These are phyloP conservation scores for Hippophae gyantsensis DNA, from an alignment of 306 rosid genomes.

Conservation along the genomic window DNA sequence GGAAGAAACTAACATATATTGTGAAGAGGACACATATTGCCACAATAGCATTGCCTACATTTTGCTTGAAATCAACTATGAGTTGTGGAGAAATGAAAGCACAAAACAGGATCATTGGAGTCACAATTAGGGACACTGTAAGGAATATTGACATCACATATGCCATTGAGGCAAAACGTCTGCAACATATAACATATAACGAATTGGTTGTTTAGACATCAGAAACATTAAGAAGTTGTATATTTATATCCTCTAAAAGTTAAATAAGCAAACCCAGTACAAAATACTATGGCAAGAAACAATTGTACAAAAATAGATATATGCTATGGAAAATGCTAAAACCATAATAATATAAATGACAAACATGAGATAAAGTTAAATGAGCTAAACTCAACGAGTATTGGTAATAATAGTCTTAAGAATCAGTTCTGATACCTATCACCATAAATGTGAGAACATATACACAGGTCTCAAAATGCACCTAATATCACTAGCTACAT, in stretches of 20 bases:
- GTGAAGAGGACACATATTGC: constrained; percentile 12
- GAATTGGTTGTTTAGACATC: background rate
- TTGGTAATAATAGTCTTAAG: too few relatives aligned
- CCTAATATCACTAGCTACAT: too few relatives aligned
- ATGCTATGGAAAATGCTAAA: background rate
- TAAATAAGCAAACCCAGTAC: background rate
- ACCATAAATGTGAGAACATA: too few relatives aligned
- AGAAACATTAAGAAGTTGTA: background rate
- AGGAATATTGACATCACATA: constrained; percentile 27
- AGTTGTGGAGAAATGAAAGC: constrained; percentile 23
- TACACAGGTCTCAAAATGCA: too few relatives aligned
- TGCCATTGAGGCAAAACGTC: constrained; percentile 29
- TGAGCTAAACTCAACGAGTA: too few relatives aligned
- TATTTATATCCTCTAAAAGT: background rate
- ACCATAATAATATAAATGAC: too few relatives aligned
- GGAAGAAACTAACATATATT: constrained; percentile 24
- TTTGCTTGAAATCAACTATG: constrained; percentile 8
- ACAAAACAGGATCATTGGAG: constrained; percentile 28
- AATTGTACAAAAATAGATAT: background rate
- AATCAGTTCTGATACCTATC: too few relatives aligned
- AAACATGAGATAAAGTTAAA: too few relatives aligned
- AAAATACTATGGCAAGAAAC: background rate
- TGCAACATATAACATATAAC: constrained; percentile 7
- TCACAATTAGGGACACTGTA: constrained; percentile 26
- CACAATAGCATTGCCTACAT: constrained; percentile 18